Percentiles rank a stretch among this genome's conserved stretches.
These are phyloP conservation scores for Ophiocordyceps unilateralis DNA, from an alignment of 2,329 filamentous ascomycete genomes.

Conservation along the genomic window DNA sequence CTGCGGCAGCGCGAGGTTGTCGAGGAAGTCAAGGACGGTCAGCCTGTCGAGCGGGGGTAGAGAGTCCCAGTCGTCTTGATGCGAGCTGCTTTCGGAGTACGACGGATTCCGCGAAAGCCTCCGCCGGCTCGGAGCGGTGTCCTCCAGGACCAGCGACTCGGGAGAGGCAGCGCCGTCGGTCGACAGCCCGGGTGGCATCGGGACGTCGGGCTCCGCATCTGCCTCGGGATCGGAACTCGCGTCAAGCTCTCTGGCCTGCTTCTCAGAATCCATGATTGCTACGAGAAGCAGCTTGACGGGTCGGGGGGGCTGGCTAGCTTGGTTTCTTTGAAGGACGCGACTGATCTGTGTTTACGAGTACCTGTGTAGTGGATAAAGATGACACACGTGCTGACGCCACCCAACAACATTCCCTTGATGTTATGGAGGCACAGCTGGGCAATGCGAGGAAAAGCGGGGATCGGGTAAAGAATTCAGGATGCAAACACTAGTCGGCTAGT, in stretches of 20 bases:
- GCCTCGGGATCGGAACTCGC: constrained; percentile 7
- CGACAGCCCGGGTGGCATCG: constrained; percentile 20
- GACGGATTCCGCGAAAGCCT: constrained; percentile 59
- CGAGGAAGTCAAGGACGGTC: constrained; percentile 81
- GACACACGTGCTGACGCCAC: background rate
- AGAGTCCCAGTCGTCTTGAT: constrained; percentile 74
- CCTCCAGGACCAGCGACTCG: constrained; percentile 25
- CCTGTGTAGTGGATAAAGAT: too few relatives aligned
- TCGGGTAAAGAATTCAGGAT: too few relatives aligned
- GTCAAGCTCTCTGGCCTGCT: background rate
- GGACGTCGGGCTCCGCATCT: constrained; percentile 23
- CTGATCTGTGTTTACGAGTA: background rate
- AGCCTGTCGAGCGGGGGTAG: constrained; percentile 80
- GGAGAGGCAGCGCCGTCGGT: constrained; percentile 23
- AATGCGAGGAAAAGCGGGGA: too few relatives aligned
- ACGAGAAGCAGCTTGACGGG: background rate
- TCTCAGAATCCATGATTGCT: background rate
- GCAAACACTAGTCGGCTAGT: too few relatives aligned
- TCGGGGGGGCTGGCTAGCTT: background rate
- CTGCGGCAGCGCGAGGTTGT: constrained; percentile 81
- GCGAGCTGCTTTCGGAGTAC: constrained; percentile 70
- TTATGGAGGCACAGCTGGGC: too few relatives aligned
- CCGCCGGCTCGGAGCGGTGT: constrained; percentile 29
- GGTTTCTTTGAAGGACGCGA: background rate
- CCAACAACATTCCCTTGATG: too few relatives aligned